Evolutionary conservation across 2,329 filamentous ascomycete species (phyloP), one percentile per base, ranked within the genome.

Genomic region (Hymenoscyphus scutula): DNA sequence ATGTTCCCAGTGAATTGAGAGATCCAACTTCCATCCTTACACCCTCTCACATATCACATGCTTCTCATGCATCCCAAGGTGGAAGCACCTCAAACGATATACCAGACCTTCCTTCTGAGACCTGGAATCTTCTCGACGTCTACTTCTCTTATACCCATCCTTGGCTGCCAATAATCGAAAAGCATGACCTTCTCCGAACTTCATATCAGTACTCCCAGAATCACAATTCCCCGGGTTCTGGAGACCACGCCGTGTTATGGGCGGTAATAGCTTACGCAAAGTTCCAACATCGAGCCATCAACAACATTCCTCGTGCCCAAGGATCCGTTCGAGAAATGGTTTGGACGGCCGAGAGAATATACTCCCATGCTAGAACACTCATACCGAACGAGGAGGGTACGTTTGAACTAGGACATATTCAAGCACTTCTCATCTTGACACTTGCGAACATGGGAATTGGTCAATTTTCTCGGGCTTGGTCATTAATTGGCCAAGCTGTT

Each of bases 101-200:
- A 19, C 68, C 69, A 27, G 70, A 71, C 23, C 65, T 74, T 17
- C 72, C 72, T 17, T 69, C 71, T 4, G 71, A 73, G 27, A 71
- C 72, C 1, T 74, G 72, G 72, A 69, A 72, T 62, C 79, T 92
- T 3, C 76, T 92, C 45, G 88, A 92, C 67, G 81, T 89, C 4
- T 92, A 91, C 72, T 89, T 91, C 64, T 84, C 88, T 1, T 91
- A 90, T 68, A 90, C 87, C 0, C 88, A 92, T 72, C 86, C 83
- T 59, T 93, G 90, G 90, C 80, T 93, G 29, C 90, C 90, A 0
- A 86, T 93, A 29, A 78, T 89, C 11, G 87, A 91, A 66, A 89
- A 87, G 65, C 83, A 88, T 63, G 70, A 74, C 66, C 61, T 74
- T 7, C 56, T 74, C 19, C 65, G 70, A 37, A 69, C 68, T 1